Base-by-base conservation (phyloP, 2,329 filamentous ascomycete genomes). In the Ophiostoma novo-ulmi region DNA sequence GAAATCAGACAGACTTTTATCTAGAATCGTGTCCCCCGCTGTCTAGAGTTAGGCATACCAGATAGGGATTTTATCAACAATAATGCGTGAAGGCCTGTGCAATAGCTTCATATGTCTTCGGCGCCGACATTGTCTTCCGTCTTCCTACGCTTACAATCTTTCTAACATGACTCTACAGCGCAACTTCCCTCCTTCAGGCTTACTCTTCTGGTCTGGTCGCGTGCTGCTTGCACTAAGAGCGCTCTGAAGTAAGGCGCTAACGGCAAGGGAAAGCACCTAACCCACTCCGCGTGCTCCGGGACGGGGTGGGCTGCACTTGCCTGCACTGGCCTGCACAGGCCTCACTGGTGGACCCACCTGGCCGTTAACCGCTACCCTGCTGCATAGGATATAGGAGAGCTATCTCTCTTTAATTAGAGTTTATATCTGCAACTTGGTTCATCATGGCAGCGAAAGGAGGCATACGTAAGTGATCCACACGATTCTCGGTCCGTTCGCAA, bases 391-490 rank as follows among this genome's bases (percentile, higher is more conserved):
- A 48, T 48, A 48, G 44, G 44, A 48, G 44, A 48, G 44, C 52
- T 3, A 58, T n/a, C n/a, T 22, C n/a, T 58, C 14, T 68, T 26
- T 10, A 52, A 52, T n/a, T 38, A 44, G 36, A 48, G 44, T 48
- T 48, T 48, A 14, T 48, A 31, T 31, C 31, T 31, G 31, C 44
- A 17, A 48, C 14, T 6, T 48, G 44, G 44, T 48, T 48, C 17
- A 20, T 26, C 44, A 68, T 31, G 67, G 67, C 20, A 65, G 35
- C 41, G 39, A 65, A 31, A 44, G 26, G 65, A 52, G 63, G 69
- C 69, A 70, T 70, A 68, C 69, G 69, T 70, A 70, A 68, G 69
- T 70, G 69, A 36, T 63, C 69, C 69, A 70, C 69, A 58, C 14
- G 52, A 36, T 48, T 70, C 39, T 17, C 35, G 35, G 58, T 58